A percentile compares a stretch with the other conserved stretches of the same genome.
These are phyloP conservation scores for Neurospora cerealis DNA, from an alignment of 495 filamentous ascomycete species.

Conservation along the genomic window DNA sequence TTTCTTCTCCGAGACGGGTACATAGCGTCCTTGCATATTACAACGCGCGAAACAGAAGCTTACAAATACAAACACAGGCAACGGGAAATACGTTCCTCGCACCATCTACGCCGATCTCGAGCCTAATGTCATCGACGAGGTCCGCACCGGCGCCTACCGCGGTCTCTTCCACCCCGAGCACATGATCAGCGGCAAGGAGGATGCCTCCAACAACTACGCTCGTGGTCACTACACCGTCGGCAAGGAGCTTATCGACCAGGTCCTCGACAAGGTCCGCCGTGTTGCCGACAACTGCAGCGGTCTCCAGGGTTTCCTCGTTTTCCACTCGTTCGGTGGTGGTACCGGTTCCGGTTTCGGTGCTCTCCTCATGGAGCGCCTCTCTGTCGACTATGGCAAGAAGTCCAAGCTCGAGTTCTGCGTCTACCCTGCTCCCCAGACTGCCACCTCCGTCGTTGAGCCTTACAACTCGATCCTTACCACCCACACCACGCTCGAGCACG, in stretches of 20 bases:
- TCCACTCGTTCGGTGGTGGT: slow-evolving; percentile 99
- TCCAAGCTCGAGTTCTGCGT: slow-evolving; percentile 99
- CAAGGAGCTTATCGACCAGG: slow-evolving; percentile 96
- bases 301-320: slow-evolving; percentile 97
- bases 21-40: slow-evolving; percentile 12
- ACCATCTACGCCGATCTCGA: slow-evolving; percentile 99
- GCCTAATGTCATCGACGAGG: slow-evolving; percentile 99
- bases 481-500: slow-evolving; percentile 98
- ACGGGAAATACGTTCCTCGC: slow-evolving; percentile 97
- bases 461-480: slow-evolving; percentile 99
- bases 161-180: slow-evolving; percentile 95
- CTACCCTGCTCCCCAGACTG: slow-evolving; percentile 93
- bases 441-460: slow-evolving; percentile 94
- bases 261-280: slow-evolving; percentile 90
- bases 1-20: slow-evolving; percentile 99
- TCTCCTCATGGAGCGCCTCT: slow-evolving; percentile 93
- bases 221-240: slow-evolving; percentile 98
- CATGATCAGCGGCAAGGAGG: slow-evolving; percentile 99
- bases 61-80: slow-evolving; percentile 44
- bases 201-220: slow-evolving; percentile 99
- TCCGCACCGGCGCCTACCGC: slow-evolving; percentile 93
- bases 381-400: slow-evolving; percentile 98
- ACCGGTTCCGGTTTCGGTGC: slow-evolving; percentile 98
- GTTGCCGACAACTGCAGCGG: slow-evolving; percentile 95
- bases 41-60: background rate